Conservation (phyloP, 2,329 filamentous ascomycete genomes). For the Colletotrichum zoysiae region DNA sequence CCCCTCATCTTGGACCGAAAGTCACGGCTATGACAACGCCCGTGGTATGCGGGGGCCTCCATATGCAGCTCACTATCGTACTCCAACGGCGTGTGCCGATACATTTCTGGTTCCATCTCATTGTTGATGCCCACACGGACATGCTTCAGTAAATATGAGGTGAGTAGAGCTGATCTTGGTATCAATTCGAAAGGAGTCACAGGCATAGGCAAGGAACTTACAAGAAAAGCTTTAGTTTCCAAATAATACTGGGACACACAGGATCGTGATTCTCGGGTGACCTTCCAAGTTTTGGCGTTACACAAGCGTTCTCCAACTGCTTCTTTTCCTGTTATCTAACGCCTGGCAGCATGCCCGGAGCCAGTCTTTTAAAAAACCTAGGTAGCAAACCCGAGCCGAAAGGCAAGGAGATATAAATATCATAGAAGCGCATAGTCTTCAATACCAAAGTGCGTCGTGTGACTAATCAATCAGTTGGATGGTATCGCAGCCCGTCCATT, state of each 20-base stretch:
- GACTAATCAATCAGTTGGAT: background rate
- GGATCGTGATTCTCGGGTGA: background rate
- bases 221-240: background rate
- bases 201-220: background rate
- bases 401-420: too few species aligned
- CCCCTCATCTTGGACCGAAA: conserved; percentile 20
- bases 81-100: background rate
- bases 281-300: background rate
- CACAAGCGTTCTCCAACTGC: background rate
- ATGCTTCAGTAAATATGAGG: background rate
- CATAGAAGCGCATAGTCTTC: background rate
- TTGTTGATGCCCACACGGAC: background rate
- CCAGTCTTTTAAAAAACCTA: background rate
- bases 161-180: too few species aligned
- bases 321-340: background rate
- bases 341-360: background rate
- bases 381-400: background rate
- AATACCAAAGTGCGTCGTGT: background rate
- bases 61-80: background rate
- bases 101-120: background rate
- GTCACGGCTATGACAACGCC: background rate
- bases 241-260: background rate
- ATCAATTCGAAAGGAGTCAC: background rate
- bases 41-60: background rate
- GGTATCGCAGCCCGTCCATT: background rate